These are phyloP conservation scores for Plenodomus biglobosus DNA, from an alignment of 2,329 filamentous ascomycete genomes.

Conservation along the genomic window DNA sequence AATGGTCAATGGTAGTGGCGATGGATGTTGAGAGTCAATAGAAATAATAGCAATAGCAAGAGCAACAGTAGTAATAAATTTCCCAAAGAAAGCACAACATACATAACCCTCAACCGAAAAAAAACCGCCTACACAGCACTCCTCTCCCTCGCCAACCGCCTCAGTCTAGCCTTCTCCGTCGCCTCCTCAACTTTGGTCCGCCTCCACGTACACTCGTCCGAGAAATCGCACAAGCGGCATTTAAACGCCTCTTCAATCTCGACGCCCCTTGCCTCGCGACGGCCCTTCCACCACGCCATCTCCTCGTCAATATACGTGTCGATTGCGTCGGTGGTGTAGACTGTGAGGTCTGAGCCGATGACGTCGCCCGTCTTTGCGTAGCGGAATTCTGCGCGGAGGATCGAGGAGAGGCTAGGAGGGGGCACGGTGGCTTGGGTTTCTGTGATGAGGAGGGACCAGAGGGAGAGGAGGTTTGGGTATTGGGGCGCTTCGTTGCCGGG, in stretches of 20 bases:
- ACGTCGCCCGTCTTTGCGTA: constrained; percentile 51
- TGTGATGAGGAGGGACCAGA: constrained; percentile 66
- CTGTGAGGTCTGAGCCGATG: constrained; percentile 62
- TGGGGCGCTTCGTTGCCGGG: constrained; percentile 51
- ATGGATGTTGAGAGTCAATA: too few relatives aligned
- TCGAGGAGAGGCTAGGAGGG: constrained; percentile 50
- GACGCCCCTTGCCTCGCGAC: constrained; percentile 72
- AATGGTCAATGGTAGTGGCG: too few relatives aligned
- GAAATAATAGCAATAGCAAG: too few relatives aligned
- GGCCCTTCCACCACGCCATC: constrained; percentile 86
- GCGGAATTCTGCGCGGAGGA: constrained; percentile 61
- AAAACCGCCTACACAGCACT: constrained; percentile 27
- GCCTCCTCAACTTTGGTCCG: constrained; percentile 66
- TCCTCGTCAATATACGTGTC: constrained; percentile 67
- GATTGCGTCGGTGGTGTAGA: constrained; percentile 66
- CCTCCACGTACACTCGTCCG: constrained; percentile 76
- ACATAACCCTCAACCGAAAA: too few relatives aligned
- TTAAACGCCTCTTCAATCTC: constrained; percentile 85
- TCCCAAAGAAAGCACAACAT: too few relatives aligned
- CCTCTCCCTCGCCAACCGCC: constrained; percentile 23
- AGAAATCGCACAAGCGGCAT: constrained; percentile 82
- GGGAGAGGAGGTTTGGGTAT: constrained; percentile 60
- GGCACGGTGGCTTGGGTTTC: constrained; percentile 58
- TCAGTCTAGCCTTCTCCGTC: constrained; percentile 40
- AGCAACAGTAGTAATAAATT: too few relatives aligned